These are phyloP conservation scores for Nannizziopsis arthrosporioides DNA, from an alignment of 2,329 filamentous ascomycete genomes.

Conservation along the genomic window DNA sequence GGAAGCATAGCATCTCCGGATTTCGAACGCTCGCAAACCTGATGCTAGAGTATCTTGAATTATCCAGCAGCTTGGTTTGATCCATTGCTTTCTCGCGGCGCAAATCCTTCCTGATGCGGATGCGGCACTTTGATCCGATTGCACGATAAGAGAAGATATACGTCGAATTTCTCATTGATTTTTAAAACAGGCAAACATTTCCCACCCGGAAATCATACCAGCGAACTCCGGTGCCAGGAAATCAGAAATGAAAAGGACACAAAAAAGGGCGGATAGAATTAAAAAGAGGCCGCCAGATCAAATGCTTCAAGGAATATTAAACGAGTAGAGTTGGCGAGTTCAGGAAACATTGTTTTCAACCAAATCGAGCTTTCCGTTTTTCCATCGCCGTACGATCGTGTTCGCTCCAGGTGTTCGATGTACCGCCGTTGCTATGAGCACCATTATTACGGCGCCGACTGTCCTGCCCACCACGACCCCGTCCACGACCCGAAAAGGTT, in stretches of 20 bases:
- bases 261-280: not conserved
- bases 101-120: not conserved
- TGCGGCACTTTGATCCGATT: not conserved
- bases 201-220: not conserved
- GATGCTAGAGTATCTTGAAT: too few relatives aligned
- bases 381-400: constrained; percentile 36
- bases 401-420: constrained; percentile 22
- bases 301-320: too few relatives aligned
- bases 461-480: constrained; percentile 15
- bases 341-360: not conserved
- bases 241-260: not conserved
- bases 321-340: too few relatives aligned
- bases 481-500: constrained; percentile 22
- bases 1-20: too few relatives aligned
- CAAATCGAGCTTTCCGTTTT: constrained; percentile 39
- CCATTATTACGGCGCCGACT: constrained; percentile 12
- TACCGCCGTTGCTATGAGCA: constrained; percentile 19
- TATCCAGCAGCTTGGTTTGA: too few relatives aligned
- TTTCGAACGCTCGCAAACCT: too few relatives aligned
- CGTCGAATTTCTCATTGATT: not conserved
- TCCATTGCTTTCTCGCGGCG: too few relatives aligned
- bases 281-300: not conserved
- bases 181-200: not conserved
- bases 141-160: not conserved
- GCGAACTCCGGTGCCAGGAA: constrained; percentile 1